Conservation (phyloP, 768 basidiomycete genomes). For the Tylopilus vinaceipallidus region DNA sequence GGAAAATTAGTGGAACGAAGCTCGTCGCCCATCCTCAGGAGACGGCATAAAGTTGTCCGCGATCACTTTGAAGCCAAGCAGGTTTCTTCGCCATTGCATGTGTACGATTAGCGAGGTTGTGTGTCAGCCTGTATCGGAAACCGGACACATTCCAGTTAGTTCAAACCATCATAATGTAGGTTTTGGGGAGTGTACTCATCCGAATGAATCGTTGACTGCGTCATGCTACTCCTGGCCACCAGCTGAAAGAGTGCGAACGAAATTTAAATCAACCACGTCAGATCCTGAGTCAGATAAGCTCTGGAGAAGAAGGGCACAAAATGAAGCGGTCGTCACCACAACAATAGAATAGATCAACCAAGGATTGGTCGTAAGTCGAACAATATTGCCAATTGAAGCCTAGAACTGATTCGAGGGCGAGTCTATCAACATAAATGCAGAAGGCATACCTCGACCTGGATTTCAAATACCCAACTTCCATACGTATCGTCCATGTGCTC, state of each 20-base stretch:
- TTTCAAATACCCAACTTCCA: too few species aligned
- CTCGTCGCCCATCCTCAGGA: slow-evolving; percentile 43
- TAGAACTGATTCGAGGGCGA: slow-evolving; percentile 8
- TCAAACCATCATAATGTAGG: not conserved
- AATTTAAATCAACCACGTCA: not conserved
- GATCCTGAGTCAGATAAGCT: not conserved
- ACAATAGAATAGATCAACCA: not conserved
- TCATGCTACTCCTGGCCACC: not conserved
- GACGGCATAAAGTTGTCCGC: slow-evolving; percentile 17
- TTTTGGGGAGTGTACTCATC: slow-evolving; percentile 3
- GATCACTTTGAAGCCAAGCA: not conserved
- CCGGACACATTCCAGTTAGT: not conserved
- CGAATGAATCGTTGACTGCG: not conserved
- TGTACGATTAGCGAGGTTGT: slow-evolving; percentile 20
- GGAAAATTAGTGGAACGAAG: slow-evolving; percentile 44
- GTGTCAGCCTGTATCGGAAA: slow-evolving; percentile 1
- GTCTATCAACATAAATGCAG: not conserved
- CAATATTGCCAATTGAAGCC: not conserved
- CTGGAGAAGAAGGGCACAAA: not conserved
- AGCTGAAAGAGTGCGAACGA: not conserved
- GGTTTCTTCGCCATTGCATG: not conserved
- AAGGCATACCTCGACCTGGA: too few species aligned
- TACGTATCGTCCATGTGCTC: slow-evolving; percentile 14
- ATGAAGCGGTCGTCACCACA: not conserved
- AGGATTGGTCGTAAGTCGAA: not conserved